Evolutionary conservation across 441 rosid genomes (phyloP).

Genomic region (Omphalea diandra): DNA sequence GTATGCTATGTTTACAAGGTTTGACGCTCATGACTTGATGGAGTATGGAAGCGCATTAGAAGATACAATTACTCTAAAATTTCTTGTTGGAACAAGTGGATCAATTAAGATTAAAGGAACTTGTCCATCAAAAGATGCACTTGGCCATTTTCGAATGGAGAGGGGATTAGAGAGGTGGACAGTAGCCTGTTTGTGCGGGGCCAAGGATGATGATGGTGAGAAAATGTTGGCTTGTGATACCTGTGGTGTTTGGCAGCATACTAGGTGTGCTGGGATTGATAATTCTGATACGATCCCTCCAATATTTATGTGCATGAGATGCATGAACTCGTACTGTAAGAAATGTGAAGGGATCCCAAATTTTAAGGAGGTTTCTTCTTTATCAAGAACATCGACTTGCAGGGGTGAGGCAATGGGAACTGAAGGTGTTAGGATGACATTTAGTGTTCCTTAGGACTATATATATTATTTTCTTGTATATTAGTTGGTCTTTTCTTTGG

Average conservation of each 20-base stretch:
- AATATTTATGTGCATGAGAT: constrained; percentile 45
- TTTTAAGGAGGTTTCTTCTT: constrained; percentile 26
- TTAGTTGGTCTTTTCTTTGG: no score
- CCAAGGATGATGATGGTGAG: constrained; percentile 81
- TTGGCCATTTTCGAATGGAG: constrained; percentile 56
- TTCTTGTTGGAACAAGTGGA: constrained; percentile 47
- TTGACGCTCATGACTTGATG: constrained; percentile 46
- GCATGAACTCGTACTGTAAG: constrained; percentile 28
- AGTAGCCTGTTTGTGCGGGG: constrained; percentile 66
- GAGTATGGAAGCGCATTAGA: constrained; percentile 49
- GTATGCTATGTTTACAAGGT: constrained; percentile 60
- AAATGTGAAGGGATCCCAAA: constrained; percentile 21
- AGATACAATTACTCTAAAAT: constrained; percentile 43
- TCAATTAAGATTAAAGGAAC: constrained; percentile 40
- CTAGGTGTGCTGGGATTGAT: constrained; percentile 65
- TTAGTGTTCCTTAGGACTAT: constrained; percentile 36
- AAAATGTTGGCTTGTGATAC: constrained; percentile 71
- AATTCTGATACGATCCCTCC: constrained; percentile 41
- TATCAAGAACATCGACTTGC: constrained; percentile 32
- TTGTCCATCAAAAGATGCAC: constrained; percentile 49
- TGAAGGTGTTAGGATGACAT: constrained; percentile 28
- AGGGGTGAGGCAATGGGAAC: constrained; percentile 39
- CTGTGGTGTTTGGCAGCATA: constrained; percentile 73
- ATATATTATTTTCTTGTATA: constrained; percentile 10
- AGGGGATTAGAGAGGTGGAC: constrained; percentile 64